Evolutionary conservation across 129 eudicot genomes (phyloP), one percentile per base, ranked within the genome.

Genomic region (Flaveria brownii): DNA sequence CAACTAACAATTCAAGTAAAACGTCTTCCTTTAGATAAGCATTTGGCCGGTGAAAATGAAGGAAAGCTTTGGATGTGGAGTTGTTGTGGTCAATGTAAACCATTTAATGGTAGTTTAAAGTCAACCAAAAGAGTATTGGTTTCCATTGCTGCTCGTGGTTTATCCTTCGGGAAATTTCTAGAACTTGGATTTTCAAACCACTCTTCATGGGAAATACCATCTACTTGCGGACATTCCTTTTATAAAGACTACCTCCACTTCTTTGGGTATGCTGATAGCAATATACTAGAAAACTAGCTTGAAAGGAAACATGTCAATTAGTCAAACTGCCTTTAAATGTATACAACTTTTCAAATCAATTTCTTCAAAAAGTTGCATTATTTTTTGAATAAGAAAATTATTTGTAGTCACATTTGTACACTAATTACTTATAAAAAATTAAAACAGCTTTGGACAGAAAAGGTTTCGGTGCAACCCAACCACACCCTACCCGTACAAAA

Each of bases 1-100:
- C 94, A 90, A 74, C 96, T 92, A 25, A 90, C 86, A 17, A 84
- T 92, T 54, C 89, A 87, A 80, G 92, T 92, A 9, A 86, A 84
- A 67, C 84, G 77, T n/a, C 86, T 92, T 69, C 86, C 89, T 25
- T 20, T 9, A 36, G 76, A 77, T 13, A 86, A 81, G 83, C 78
- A 70, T 57, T 72, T 92, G 79, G 83, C 96, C 41, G 91, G 98
- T 68, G 90, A 86, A 80, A 57, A 72, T n/a, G 96, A 88, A 68
- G 94, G 98, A 71, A 92, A 92, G 81, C 87, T 92, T 72, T 92
- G 98, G 98, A 92, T 92, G 98, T 92, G 98, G 98, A 91, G 98
- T 83, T 86, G 93, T 65, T 94, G 98, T 89, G 97, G 96, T 62
- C 88, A 87, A 74, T 91, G 97, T 80, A 87, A 84, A 66, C 86